These are phyloP conservation scores for Sisymbrium irio DNA, from an alignment of 345 rosid species.

Conservation along the genomic window DNA sequence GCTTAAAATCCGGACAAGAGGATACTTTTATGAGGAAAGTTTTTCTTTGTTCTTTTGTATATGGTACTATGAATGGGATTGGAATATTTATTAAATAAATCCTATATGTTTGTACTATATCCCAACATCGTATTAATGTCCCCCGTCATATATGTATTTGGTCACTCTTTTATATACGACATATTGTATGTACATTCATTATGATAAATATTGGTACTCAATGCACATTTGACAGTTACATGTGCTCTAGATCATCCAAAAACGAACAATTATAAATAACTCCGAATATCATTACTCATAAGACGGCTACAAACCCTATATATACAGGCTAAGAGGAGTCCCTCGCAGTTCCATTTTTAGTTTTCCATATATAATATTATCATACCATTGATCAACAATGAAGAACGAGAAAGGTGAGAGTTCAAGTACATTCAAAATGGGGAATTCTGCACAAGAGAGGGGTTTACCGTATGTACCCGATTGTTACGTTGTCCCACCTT, in stretches of 20 bases:
- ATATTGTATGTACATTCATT: neutral
- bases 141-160: slow-evolving; percentile 25
- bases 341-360: neutral
- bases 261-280: neutral
- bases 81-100: neutral
- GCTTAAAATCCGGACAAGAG: slow-evolving; percentile 33
- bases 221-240: slow-evolving; percentile 15
- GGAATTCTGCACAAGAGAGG: slow-evolving; percentile 49
- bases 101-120: neutral
- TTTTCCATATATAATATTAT: neutral
- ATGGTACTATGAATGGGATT: slow-evolving; percentile 20
- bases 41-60: slow-evolving; percentile 19
- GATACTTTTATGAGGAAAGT: slow-evolving; percentile 27
- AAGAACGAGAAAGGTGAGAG: slow-evolving; percentile 24
- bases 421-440: slow-evolving; percentile 40
- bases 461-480: slow-evolving; percentile 40
- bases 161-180: slow-evolving; percentile 14
- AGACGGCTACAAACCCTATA: slow-evolving; percentile 21
- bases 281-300: neutral
- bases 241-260: neutral
- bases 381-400: slow-evolving; percentile 20
- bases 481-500: slow-evolving; percentile 37
- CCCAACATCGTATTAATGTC: slow-evolving; percentile 15
- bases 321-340: slow-evolving; percentile 17
- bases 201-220: slow-evolving; percentile 12